Base-by-base conservation (phyloP, 2,329 filamentous ascomycete species). In the Clonostachys byssicola region DNA sequence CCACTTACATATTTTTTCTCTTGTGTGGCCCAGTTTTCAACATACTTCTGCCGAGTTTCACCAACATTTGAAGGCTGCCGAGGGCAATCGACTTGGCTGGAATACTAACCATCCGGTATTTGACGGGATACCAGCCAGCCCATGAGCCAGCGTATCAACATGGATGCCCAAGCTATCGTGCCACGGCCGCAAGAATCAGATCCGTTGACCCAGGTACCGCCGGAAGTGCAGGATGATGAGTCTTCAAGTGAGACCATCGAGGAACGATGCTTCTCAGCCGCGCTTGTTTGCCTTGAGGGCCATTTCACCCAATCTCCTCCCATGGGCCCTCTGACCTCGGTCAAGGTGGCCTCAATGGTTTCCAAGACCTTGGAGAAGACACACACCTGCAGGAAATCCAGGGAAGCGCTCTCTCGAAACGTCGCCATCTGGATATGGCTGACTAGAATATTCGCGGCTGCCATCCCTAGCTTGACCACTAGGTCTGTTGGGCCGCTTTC, bases 341-440 rank as follows among this genome's bases (percentile, higher is more conserved):
- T 71, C 36, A 77, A 74, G 53, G 75, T 83, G 43, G 75, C 70
- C 51, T 73, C 72, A 46, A 80, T 85, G 67, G 70, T 86, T 42
- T 71, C 75, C 5, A 79, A 74, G 57, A 84, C 81, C 2, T 61
- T 86, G 38, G 81, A 85, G 54, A 83, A 83, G 66, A 85, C 81
- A 5, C 79, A 84, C 52, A 80, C 75, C 2, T 72, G 78, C 18
- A 74, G 80, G 48, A 78, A 82, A 50, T 78, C 82, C 49, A 83
- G 80, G 53, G 81, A 85, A 59, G 71, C 73, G 4, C 64, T 86
- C 38, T 80, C 81, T 5, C 75, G 75, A 50, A 86, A 85, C 53
- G 76, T 86, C 30, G 76, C 78, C 51, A 78, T 85, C 48, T 86
- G 82, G 82, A 77, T 85, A 54, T 83, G 81, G 68, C 67, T 86